These are phyloP conservation scores for Coelastrella sp. DNA, from an alignment of 139 green algal genomes.

Conservation along the genomic window DNA sequence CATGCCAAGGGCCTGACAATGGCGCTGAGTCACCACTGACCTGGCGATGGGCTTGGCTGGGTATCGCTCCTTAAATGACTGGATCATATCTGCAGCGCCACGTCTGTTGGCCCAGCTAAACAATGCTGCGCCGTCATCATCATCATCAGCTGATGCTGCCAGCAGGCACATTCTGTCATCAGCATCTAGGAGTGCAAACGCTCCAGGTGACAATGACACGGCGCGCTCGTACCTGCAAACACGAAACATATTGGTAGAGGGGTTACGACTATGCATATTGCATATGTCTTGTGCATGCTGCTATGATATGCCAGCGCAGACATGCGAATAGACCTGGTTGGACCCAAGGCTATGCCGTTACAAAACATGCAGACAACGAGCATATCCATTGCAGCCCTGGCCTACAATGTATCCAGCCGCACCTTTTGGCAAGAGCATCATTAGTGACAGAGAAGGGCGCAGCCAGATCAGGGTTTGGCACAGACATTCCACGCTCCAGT, in stretches of 20 bases:
- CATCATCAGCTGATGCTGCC: background rate
- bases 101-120: conserved; percentile 24
- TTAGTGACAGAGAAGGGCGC: background rate
- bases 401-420: background rate
- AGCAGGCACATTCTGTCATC: conserved; percentile 29
- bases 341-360: background rate
- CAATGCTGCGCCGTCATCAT: background rate
- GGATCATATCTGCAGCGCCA: conserved; percentile 14
- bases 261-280: too few species aligned
- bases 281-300: too few species aligned
- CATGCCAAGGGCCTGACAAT: too few species aligned
- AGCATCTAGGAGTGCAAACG: conserved; percentile 33
- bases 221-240: background rate
- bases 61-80: conserved; percentile 22
- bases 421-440: background rate
- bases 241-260: too few species aligned
- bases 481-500: conserved; percentile 36
- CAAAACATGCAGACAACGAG: background rate
- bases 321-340: too few species aligned
- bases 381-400: too few species aligned
- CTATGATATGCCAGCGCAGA: too few species aligned
- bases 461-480: conserved; percentile 25
- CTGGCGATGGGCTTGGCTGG: background rate
- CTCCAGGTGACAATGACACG: conserved; percentile 33
- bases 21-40: background rate